Evolutionary conservation across 2,329 filamentous ascomycete species (phyloP), one percentile per base, ranked within the genome.

Genomic region (Metarhizium sp.): DNA sequence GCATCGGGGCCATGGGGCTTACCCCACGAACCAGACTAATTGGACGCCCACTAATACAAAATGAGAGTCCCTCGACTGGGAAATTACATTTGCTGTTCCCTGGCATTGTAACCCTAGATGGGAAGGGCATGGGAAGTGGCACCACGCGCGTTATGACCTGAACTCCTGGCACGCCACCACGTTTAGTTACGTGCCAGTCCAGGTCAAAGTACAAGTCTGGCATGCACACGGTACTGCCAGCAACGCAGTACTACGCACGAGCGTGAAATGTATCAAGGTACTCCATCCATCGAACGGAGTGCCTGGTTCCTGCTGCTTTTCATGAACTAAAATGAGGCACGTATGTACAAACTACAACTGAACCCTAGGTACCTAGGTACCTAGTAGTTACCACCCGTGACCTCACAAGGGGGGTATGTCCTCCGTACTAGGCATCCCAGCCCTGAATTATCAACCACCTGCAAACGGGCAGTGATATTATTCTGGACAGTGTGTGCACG

Each of bases 151-250:
- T 36, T 43, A 30, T 53, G 46, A 51, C 55, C 55, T 51, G 55
- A 56, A 53, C 47, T 45, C 54, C 55, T 29, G 42, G 54, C 55
- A 54, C 55, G 52, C 51, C 51, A 54, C 40, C 40, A 13, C 29
- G 29, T 38, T n/a, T 13, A n/a, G 20, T 38, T 56, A 48, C 55
- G 42, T 45, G 49, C 49, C 49, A 53, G 25, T 47, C 40, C 40
- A 18, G 11, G 4, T 7, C 4, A 52, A 42, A 38, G 42, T 52
- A 57, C 55, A 18, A 51, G 48, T 32, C 43, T 52, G 51, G 55
- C 42, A 57, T 57, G 55, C 43, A 46, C n/a, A 13, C 18, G 34
- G 32, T 42, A 48, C 45, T 36, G 13, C 13, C 34, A 13, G 34
- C 13, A 36, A 10, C 34, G 34, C 34, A 13, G 34, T 13, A 36